Evolutionary conservation across 371 early-diverging fungal genomes (phyloP), one percentile per base, ranked within the genome.

Genomic region (Mortierella sp.): DNA sequence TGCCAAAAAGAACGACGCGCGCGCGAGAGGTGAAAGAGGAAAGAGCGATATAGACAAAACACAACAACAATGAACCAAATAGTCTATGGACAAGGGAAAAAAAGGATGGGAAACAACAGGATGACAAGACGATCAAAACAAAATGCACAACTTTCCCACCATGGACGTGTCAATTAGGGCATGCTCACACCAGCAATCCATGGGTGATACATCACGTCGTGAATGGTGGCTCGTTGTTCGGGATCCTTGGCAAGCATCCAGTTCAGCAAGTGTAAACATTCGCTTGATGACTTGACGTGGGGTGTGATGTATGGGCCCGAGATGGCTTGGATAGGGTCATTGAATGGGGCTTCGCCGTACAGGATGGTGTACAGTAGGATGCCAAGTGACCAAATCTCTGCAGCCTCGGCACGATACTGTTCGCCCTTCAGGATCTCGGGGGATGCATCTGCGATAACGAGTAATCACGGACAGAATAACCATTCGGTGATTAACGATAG

Each of bases 361-460:
- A 89, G 81, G 53, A 94, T 87, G 0, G 88, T 92, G 83, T 91
- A 93, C 38, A 94, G 80, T 42, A 91, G 81, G 48, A 90, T 84
- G 23, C 95, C 95, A 6, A 94, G 69, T 0, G 92, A 84, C 94
- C 94, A 95, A 23, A 94, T 82, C 58, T 95, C 95, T 18, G 91
- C 90, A 24, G 91, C 87, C 42, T 90, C 91, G 9, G 93, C 93
- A 21, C 84, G 74, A 71, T 94, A 94, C 57, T 82, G 81, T 74
- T 85, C 80, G 8, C 89, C 87, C 49, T 73, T 79, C 38, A 95
- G 79, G 41, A 94, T 93, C 80, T 95, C 94, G n/a, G 94, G 94
- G 26, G 93, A 83, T 7, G 92, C 92, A 55, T 76, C 78, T 76
- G 21, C 13, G 38, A 31, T 6, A 5, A 24, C 21, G 8, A 21